Evolutionary conservation across 441 rosid genomes (phyloP).

Genomic region (Gossypium trilobum): DNA sequence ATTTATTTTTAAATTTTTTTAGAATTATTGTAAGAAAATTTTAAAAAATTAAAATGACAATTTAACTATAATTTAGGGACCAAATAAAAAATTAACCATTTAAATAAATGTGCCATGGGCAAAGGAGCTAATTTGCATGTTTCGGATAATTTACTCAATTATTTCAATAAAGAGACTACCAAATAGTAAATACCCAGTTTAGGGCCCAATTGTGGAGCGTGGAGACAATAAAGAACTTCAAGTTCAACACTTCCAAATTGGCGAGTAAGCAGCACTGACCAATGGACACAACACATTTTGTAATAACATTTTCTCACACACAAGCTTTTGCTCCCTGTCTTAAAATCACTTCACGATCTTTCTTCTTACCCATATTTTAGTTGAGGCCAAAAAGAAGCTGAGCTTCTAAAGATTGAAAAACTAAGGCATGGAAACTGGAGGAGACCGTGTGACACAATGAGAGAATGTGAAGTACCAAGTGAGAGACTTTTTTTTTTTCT

Average conservation of each 20-base stretch:
- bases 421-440: background rate
- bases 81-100: no score
- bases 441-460: background rate
- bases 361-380: constrained; percentile 7
- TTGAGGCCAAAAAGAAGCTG: constrained; percentile 1
- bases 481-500: constrained; percentile 4
- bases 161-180: no score
- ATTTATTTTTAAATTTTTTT: no score
- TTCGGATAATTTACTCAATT: no score
- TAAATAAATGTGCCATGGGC: no score
- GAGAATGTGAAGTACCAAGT: constrained; percentile 4
- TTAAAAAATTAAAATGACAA: no score
- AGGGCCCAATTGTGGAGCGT: background rate
- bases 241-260: background rate
- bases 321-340: background rate
- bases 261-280: background rate
- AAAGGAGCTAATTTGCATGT: no score
- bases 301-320: background rate
- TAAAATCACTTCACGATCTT: constrained; percentile 8
- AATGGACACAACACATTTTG: background rate
- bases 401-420: background rate
- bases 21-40: no score
- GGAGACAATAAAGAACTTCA: background rate
- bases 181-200: no score
- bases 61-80: no score